Percentiles rank a stretch among this genome's conserved stretches.
Evolutionary conservation across 2,329 filamentous ascomycete species (phyloP).

Genomic region (Dichotomopilus funicola): DNA sequence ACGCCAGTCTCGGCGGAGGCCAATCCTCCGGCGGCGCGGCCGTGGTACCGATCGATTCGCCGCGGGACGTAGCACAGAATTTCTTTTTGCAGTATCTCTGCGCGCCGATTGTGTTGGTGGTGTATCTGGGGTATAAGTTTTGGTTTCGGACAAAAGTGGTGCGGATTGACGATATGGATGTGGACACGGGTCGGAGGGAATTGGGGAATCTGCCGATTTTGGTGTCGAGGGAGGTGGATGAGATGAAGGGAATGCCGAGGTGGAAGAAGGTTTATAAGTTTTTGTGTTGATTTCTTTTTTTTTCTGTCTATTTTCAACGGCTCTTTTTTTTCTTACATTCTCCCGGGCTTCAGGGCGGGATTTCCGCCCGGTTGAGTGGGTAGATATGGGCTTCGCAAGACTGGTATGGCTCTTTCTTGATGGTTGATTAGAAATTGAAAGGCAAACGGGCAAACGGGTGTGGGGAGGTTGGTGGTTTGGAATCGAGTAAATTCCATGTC

Average conservation of each 20-base stretch:
- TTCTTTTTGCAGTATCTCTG: conserved; percentile 73
- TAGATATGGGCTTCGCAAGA: no score
- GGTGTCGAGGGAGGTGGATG: conserved; percentile 71
- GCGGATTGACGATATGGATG: conserved; percentile 68
- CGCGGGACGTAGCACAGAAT: conserved; percentile 45
- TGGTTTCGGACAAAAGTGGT: conserved; percentile 64
- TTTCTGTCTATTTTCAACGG: not conserved
- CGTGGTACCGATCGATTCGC: conserved; percentile 28
- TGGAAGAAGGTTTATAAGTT: conserved; percentile 75
- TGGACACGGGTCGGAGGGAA: conserved; percentile 78
- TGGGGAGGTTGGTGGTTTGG: no score
- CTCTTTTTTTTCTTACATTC: not conserved
- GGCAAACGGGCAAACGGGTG: no score
- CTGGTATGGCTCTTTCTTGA: no score
- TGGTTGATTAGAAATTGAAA: no score
- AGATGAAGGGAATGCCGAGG: conserved; percentile 62
- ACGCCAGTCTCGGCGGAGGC: not conserved
- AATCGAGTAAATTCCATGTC: no score
- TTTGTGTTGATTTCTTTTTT: conserved; percentile 49
- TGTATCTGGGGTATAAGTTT: conserved; percentile 71
- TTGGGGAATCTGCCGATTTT: conserved; percentile 68
- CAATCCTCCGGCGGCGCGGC: conserved; percentile 11
- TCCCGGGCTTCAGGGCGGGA: not conserved
- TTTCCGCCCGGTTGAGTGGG: no score
- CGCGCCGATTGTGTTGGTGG: conserved; percentile 59